phyloP scores from a whole-genome alignment of 345 rosid species.

The Eucalyptus leucophloia region DNA sequence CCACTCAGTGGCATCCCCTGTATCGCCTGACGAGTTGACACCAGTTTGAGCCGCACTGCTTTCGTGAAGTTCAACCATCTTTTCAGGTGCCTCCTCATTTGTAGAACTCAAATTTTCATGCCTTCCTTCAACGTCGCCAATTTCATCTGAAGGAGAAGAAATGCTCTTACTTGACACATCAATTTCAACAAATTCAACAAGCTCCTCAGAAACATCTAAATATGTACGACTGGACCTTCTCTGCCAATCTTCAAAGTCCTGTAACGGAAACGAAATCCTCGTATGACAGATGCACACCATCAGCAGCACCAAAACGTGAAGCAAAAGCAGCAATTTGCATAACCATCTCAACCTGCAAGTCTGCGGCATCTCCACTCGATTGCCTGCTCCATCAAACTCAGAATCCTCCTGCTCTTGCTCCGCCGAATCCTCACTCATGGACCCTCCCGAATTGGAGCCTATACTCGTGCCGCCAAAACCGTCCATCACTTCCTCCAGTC shows the following conservation, averaged over 20 bases:
- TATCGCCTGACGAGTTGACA: background rate
- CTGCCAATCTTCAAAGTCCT: background rate
- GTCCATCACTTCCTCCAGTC: background rate
- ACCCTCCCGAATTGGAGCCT: background rate
- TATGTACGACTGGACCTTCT: background rate
- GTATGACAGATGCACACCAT: constrained; percentile 12
- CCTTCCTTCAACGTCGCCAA: background rate
- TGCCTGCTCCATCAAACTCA: background rate
- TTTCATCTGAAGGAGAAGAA: background rate
- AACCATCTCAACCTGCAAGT: constrained; percentile 5
- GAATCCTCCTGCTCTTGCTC: background rate
- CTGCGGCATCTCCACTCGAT: constrained; percentile 2
- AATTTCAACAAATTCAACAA: background rate
- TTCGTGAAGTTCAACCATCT: background rate
- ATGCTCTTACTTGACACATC: background rate
- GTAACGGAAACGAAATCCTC: background rate
- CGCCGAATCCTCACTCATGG: background rate
- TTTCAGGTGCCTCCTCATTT: background rate
- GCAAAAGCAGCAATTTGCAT: background rate
- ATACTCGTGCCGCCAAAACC: background rate
- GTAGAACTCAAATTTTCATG: background rate
- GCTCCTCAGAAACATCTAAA: background rate
- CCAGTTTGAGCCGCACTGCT: background rate
- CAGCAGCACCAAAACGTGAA: constrained; percentile 8
- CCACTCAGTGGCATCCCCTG: background rate